Evolutionary conservation across 129 eudicot species (phyloP).

Genomic region (Helianthus tuberosus): DNA sequence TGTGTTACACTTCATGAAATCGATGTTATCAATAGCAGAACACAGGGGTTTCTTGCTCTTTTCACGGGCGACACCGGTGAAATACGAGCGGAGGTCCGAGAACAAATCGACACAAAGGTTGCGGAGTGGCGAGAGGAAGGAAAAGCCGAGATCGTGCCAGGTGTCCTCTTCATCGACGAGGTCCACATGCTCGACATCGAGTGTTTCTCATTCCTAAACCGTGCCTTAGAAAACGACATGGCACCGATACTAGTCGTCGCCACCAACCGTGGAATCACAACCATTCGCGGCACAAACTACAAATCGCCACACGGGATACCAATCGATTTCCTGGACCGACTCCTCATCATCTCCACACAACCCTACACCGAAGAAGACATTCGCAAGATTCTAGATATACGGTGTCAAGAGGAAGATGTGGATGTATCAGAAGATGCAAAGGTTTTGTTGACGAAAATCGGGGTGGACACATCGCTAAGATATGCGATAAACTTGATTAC

Average conservation of each 20-base stretch:
- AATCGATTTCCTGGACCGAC: conserved; percentile 78
- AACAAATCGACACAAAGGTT: conserved; percentile 90
- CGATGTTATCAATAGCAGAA: conserved; percentile 95
- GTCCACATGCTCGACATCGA: conserved; percentile 95
- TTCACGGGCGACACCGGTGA: conserved; percentile 95
- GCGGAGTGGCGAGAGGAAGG: conserved; percentile 99
- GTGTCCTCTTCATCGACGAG: conserved; percentile 88
- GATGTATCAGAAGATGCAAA: conserved; percentile 93
- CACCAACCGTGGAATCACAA: conserved; percentile 86
- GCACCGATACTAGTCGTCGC: conserved; percentile 92
- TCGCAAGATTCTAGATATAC: conserved; percentile 73
- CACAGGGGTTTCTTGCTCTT: conserved; percentile 90
- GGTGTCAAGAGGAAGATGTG: conserved; percentile 88
- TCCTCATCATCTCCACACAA: conserved; percentile 80
- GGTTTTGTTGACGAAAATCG: conserved; percentile 80
- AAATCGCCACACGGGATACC: conserved; percentile 95
- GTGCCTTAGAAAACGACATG: conserved; percentile 92
- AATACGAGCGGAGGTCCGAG: conserved; percentile 89
- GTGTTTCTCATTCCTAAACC: conserved; percentile 87
- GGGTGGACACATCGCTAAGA: conserved; percentile 72
- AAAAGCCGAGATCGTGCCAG: conserved; percentile 90
- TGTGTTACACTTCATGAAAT: conserved; percentile 94
- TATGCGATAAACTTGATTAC: conserved; percentile 85
- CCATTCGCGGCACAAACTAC: conserved; percentile 89
- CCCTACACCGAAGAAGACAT: conserved; percentile 83